Conservation (phyloP, 1,284 basidiomycete genomes). For the Peniophora sp. region DNA sequence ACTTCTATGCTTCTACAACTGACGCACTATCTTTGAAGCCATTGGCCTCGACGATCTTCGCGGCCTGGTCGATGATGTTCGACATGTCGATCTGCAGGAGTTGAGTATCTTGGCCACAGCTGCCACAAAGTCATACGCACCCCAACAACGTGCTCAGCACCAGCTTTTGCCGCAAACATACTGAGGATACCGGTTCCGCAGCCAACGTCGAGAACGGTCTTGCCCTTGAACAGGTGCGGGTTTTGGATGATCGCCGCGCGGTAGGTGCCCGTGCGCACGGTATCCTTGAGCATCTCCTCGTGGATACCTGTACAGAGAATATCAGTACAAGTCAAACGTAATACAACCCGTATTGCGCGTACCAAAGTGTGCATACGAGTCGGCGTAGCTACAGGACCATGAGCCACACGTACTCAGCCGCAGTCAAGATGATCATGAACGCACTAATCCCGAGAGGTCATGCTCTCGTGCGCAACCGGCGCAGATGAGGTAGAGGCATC, state of each 20-base stretch:
- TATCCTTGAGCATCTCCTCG: constrained; percentile 99
- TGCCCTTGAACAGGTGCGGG: constrained; percentile 92
- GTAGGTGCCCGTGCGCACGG: constrained; percentile 93
- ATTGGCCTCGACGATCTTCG: constrained; percentile 94
- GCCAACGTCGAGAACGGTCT: constrained; percentile 95
- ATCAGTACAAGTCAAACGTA: background rate
- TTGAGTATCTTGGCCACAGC: too few species aligned
- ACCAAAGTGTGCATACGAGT: constrained; percentile 95
- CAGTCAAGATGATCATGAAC: constrained; percentile 26
- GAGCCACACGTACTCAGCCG: constrained; percentile 18
- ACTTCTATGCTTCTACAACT: background rate
- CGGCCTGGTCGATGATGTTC: constrained; percentile 98
- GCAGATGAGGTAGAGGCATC: constrained; percentile 19
- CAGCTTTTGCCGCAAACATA: constrained; percentile 99
- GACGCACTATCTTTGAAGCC: constrained; percentile 89
- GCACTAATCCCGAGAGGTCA: constrained; percentile 81
- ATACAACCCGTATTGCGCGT: constrained; percentile 18
- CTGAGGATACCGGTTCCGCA: constrained; percentile 98
- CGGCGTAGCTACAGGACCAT: constrained; percentile 57
- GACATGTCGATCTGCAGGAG: constrained; percentile 91
- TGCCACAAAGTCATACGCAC: too few species aligned
- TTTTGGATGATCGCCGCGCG: constrained; percentile 94
- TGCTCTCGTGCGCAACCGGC: constrained; percentile 28
- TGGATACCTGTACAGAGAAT: constrained; percentile 65
- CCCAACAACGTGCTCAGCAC: constrained; percentile 93